Conservation (phyloP, 257 asterid species). For the Pogostemon cablin region DNA sequence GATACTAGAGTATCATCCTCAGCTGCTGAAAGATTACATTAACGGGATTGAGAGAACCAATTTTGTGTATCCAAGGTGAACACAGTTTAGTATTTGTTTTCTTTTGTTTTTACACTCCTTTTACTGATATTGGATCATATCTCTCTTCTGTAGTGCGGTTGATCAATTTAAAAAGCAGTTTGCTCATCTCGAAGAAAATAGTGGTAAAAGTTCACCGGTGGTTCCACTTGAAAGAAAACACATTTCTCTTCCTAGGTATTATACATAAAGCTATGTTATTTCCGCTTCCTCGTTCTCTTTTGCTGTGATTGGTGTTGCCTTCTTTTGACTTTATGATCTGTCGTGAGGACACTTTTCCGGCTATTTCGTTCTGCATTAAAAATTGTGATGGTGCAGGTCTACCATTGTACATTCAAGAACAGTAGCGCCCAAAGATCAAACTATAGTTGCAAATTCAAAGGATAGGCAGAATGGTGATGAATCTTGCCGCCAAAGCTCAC, state of each 20-base stretch:
- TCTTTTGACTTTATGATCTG: background rate
- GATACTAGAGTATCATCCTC: constrained; percentile 88
- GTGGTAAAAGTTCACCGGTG: constrained; percentile 57
- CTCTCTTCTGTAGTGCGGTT: constrained; percentile 59
- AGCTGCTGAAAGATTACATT: constrained; percentile 74
- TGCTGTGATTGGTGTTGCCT: background rate
- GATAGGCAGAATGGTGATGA: constrained; percentile 59
- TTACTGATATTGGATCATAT: constrained; percentile 20
- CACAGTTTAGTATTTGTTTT: background rate
- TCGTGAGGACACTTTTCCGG: background rate
- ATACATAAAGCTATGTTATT: background rate
- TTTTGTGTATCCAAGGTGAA: constrained; percentile 81
- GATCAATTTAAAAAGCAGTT: constrained; percentile 86
- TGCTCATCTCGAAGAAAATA: constrained; percentile 78
- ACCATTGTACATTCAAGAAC: constrained; percentile 71
- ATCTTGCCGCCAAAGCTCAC: constrained; percentile 44
- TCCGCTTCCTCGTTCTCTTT: background rate
- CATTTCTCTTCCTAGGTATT: constrained; percentile 85
- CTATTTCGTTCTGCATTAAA: background rate
- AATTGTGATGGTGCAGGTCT: constrained; percentile 49
- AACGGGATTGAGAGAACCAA: constrained; percentile 73
- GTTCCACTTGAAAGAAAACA: constrained; percentile 77
- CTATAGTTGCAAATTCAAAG: constrained; percentile 35
- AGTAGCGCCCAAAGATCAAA: constrained; percentile 55
- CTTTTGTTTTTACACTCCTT: background rate